Base-by-base conservation (phyloP, 768 basidiomycete genomes). In the Termitomyces titanicus region DNA sequence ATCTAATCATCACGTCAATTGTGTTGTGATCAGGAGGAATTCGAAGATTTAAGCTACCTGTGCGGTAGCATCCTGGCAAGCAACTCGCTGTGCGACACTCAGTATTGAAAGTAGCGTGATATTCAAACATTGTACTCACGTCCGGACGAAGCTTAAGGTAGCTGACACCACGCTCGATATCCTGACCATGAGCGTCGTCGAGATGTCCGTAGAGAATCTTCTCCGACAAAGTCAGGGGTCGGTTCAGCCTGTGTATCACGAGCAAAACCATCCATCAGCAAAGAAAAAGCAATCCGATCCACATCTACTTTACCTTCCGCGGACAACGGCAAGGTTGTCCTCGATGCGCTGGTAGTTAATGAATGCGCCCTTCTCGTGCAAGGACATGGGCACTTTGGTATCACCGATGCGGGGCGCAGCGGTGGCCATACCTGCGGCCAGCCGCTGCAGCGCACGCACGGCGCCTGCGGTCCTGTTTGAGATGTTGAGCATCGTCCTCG, bases 161-260 rank as follows among this genome's bases (percentile, higher is more conserved):
- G 69, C 92, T 95, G 51, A 80, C 81, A 54, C 97, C 97, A 48
- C 96, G 89, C 56, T 83, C 82, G 67, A 99, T 90, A 66, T 95
- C 92, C 71, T 94, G 92, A 66, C 85, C 82, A 63, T 88, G 86
- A 51, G 96, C 86, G 74, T 98, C 91, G 73, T 98, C 96, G 63
- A 98, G 82, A 78, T 99, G 97, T 54, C 97, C 97, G 72, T 99
- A 99, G 38, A 98, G 79, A 67, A 97, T 89, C 84, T 98, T 97
- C 74, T 98, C 95, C 56, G 95, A 94, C 63, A 96, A 74, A 15
- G 95, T 97, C 72, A 97, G 74, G 40, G 94, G 94, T 34, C 93
- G 90, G 65, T 88, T 83, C 63, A 97, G 78, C 70, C 94, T 96
- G 55, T 13, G 8, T 35, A 10, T 49, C 24, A n/a, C n/a, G n/a